phyloP scores from a whole-genome alignment of 2,329 filamentous ascomycete genomes.

The Sphaerostilbella broomeana region DNA sequence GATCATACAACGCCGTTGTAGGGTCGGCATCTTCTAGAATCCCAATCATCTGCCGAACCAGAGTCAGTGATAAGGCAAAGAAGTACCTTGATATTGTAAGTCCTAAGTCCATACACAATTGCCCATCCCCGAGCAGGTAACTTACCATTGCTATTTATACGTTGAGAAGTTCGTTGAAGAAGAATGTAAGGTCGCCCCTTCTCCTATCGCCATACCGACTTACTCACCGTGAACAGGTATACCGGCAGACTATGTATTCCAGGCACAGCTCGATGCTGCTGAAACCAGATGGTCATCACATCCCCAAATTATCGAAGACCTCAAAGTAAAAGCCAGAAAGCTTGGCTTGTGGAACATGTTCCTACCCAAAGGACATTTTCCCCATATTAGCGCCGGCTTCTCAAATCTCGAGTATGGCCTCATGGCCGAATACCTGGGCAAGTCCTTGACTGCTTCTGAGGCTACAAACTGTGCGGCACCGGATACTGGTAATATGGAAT shows the following conservation, averaged over 20 bases:
- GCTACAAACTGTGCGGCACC: conserved; percentile 86
- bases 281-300: conserved; percentile 72
- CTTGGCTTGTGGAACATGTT: conserved; percentile 98
- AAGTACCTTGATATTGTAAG: conserved; percentile 75
- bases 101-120: too few species aligned
- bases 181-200: too few species aligned
- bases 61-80: conserved; percentile 80
- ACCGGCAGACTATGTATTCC: conserved; percentile 75
- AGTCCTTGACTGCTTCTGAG: conserved; percentile 75
- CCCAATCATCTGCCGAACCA: too few species aligned
- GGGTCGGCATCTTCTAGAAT: too few species aligned
- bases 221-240: conserved; percentile 31
- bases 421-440: conserved; percentile 94
- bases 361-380: conserved; percentile 88
- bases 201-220: background rate
- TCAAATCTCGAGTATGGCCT: conserved; percentile 94
- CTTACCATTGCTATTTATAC: too few species aligned
- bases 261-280: conserved; percentile 72
- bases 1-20: too few species aligned
- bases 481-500: conserved; percentile 94
- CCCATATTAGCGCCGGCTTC: conserved; percentile 88
- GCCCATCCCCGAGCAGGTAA: too few species aligned
- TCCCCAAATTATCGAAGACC: conserved; percentile 75
- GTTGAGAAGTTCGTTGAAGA: conserved; percentile 96
- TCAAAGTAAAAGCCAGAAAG: conserved; percentile 76